Base-by-base conservation (phyloP, 352 stramenopile genomes). In the Thraustotheca clavata region DNA sequence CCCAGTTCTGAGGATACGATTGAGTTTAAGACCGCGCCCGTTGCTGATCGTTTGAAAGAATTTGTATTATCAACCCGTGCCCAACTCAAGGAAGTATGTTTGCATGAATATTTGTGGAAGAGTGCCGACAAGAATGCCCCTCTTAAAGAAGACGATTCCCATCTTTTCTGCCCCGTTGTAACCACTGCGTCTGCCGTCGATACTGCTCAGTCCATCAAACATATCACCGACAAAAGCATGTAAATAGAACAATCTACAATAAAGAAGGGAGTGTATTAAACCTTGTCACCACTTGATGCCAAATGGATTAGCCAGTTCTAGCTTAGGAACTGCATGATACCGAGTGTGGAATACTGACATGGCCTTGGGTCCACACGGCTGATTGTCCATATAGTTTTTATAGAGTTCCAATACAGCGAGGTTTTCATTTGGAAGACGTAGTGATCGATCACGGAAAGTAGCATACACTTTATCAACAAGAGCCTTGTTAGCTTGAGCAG, bases 51-150 rank as follows among this genome's bases (percentile, higher is more conserved):
- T 60, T 62, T 91, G 7, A 83, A 88, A 12, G 52, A 72, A 40
- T 80, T 80, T 59, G 79, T 94, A 35, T 83, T 80, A 48, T 71
- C 71, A 4, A 55, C 89, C 16, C 83, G 83, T 26, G 76, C 87
- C 57, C 76, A 70, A 26, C 67, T 94, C 38, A 87, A 89, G 71
- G 78, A 90, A 60, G 70, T 91, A 34, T 94, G 85, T 61, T 69
- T 94, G 40, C 85, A 94, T 69, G 85, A 94, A 68, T 87, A 75
- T 57, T 67, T 94, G 6, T 94, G 83, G 83, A 88, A 91, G 73
- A 29, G 18, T 35, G 38, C 11, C 16, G 29, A 36, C 0, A 49
- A 43, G 8, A 76, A 88, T 52, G 79, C 81, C 29, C 69, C 87
- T 70, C 79, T 84, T 73, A 72, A 84, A 14, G 72, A 74, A 5